Percentiles rank a stretch among this genome's conserved stretches.
Conservation (phyloP, 2,329 filamentous ascomycete genomes). For the Pezicula radicicola region DNA sequence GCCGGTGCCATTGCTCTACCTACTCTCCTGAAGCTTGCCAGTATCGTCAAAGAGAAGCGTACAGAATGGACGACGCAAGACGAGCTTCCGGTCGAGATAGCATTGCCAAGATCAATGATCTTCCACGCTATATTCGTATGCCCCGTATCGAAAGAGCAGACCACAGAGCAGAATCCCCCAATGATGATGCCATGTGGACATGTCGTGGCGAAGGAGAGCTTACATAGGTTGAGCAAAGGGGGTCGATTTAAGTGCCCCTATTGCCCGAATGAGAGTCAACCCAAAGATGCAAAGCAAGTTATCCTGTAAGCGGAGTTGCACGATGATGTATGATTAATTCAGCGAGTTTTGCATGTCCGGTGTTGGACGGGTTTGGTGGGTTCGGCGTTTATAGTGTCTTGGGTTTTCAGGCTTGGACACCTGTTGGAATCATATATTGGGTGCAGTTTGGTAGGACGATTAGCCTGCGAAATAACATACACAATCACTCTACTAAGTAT, state of each 20-base stretch:
- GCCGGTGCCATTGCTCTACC: slow-evolving; percentile 91
- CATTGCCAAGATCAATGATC: slow-evolving; percentile 56
- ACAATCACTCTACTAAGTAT: too few relatives aligned
- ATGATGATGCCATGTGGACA: slow-evolving; percentile 98
- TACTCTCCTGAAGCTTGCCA: slow-evolving; percentile 81
- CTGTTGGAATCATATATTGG: too few relatives aligned
- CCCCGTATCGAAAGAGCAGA: slow-evolving; percentile 94
- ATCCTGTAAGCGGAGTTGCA: slow-evolving; percentile 18
- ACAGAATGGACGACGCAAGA: slow-evolving; percentile 94
- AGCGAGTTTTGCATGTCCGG: slow-evolving; percentile 6
- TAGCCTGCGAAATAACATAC: too few relatives aligned
- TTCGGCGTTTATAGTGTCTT: not conserved
- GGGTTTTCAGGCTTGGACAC: not conserved
- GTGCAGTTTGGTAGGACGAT: too few relatives aligned
- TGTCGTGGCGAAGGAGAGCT: slow-evolving; percentile 81
- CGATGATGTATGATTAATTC: not conserved
- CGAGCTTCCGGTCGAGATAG: slow-evolving; percentile 79
- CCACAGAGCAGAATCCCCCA: slow-evolving; percentile 86
- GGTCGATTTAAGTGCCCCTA: slow-evolving; percentile 92
- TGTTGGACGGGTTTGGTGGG: not conserved
- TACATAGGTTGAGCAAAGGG: slow-evolving; percentile 77
- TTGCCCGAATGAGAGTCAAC: slow-evolving; percentile 79
- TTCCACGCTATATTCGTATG: slow-evolving; percentile 99
- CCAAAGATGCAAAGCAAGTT: slow-evolving; percentile 61
- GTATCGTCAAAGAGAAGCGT: slow-evolving; percentile 81